phyloP scores from a whole-genome alignment of 805 yeast species.

The Lachancea waltii region DNA sequence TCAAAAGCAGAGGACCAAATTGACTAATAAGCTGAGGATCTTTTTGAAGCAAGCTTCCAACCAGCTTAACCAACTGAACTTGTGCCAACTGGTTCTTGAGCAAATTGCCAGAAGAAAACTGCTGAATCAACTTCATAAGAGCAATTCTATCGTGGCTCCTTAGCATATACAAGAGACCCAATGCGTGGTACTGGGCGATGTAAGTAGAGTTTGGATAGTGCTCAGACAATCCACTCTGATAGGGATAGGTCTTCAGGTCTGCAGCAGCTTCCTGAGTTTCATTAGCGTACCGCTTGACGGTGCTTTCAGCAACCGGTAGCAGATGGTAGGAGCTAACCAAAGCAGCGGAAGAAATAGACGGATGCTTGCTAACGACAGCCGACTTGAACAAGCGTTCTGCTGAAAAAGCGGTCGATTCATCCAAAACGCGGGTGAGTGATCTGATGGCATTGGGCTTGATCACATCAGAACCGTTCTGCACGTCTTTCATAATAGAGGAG shows the following conservation, averaged over 20 bases:
- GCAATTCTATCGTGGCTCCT: conserved; percentile 93
- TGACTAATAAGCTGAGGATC: conserved; percentile 52
- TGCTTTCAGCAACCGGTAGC: conserved; percentile 82
- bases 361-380: conserved; percentile 86
- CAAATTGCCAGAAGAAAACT: conserved; percentile 52
- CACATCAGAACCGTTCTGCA: conserved; percentile 78
- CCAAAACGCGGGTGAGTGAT: conserved; percentile 83
- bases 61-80: conserved; percentile 77
- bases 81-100: conserved; percentile 78
- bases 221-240: conserved; percentile 30
- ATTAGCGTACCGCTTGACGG: conserved; percentile 87
- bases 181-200: conserved; percentile 92
- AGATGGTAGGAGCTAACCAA: conserved; percentile 85
- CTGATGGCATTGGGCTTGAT: conserved; percentile 94
- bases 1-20: conserved; percentile 49
- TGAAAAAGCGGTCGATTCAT: conserved; percentile 83
- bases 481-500: conserved; percentile 95
- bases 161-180: conserved; percentile 82
- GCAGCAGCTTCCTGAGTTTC: conserved; percentile 89
- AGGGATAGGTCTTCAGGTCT: conserved; percentile 36
- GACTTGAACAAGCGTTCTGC: conserved; percentile 89
- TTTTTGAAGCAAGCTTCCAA: conserved; percentile 63
- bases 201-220: conserved; percentile 65
- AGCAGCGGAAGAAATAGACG: conserved; percentile 89
- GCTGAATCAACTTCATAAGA: conserved; percentile 79